Evolutionary conservation across 768 basidiomycete genomes (phyloP).

Genomic region (Pisolithus sp.): DNA sequence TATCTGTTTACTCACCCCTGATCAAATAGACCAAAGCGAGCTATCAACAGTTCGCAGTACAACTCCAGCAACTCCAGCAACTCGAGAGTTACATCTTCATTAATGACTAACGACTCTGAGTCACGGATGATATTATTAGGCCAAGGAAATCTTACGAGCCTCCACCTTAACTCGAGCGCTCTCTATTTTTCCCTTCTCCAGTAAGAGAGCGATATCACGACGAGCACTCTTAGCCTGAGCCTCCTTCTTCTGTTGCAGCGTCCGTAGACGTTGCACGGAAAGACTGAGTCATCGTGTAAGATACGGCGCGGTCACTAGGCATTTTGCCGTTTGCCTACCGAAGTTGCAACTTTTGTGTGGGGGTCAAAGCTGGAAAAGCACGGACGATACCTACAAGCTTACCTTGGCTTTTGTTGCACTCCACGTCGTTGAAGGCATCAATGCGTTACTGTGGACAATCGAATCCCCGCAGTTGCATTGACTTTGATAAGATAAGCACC

Average conservation of each 20-base stretch:
- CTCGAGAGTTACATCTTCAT: slow-evolving; percentile 81
- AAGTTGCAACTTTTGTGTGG: slow-evolving; percentile 38
- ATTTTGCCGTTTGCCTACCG: slow-evolving; percentile 27
- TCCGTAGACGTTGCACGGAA: slow-evolving; percentile 79
- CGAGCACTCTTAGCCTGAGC: slow-evolving; percentile 71
- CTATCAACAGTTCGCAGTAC: slow-evolving; percentile 89
- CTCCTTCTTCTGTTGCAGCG: slow-evolving; percentile 87
- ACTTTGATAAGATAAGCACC: not conserved
- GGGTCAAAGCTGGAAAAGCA: slow-evolving; percentile 4
- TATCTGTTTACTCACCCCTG: slow-evolving; percentile 52
- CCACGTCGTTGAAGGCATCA: slow-evolving; percentile 39
- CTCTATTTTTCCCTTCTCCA: slow-evolving; percentile 78
- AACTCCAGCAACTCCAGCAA: slow-evolving; percentile 89
- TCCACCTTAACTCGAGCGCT: slow-evolving; percentile 84
- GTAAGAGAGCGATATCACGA: slow-evolving; percentile 72
- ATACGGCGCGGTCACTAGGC: not conserved
- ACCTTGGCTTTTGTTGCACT: slow-evolving; percentile 60
- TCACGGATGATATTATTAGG: slow-evolving; percentile 3
- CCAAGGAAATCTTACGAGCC: slow-evolving; percentile 47
- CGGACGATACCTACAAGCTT: not conserved
- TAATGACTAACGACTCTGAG: slow-evolving; percentile 49
- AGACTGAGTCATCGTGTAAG: slow-evolving; percentile 41
- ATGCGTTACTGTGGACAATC: not conserved
- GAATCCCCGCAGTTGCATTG: not conserved
- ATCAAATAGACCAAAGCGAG: slow-evolving; percentile 88